A percentile compares a stretch with the other conserved stretches of the same genome.
These are phyloP conservation scores for Fusarium nygamai DNA, from an alignment of 2,329 filamentous ascomycete genomes.

Conservation along the genomic window DNA sequence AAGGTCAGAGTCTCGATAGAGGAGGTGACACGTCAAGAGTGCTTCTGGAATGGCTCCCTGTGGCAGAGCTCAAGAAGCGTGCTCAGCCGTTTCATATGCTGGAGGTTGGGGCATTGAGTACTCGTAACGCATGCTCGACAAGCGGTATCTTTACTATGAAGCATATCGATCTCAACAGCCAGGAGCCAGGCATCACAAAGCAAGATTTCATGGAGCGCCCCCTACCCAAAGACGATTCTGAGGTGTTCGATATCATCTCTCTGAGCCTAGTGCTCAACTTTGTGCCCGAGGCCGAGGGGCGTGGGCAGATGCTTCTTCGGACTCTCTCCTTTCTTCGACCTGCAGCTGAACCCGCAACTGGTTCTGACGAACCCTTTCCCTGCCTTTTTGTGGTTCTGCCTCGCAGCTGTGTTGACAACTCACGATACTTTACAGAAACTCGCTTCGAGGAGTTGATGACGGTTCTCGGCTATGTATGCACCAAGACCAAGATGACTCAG, in stretches of 20 bases:
- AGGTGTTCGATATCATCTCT: constrained; percentile 88
- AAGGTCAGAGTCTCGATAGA: constrained; percentile 71
- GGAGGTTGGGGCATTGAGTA: constrained; percentile 89
- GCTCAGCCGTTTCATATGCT: constrained; percentile 69
- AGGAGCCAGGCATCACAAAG: constrained; percentile 80
- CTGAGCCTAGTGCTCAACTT: constrained; percentile 95
- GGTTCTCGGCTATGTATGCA: constrained; percentile 75
- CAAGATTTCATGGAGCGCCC: constrained; percentile 96
- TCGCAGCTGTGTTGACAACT: constrained; percentile 87
- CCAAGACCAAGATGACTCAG: constrained; percentile 76
- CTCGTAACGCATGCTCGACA: constrained; percentile 82
- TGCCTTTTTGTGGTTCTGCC: constrained; percentile 90
- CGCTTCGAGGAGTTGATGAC: constrained; percentile 78
- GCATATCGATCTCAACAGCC: constrained; percentile 91
- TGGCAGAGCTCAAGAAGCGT: constrained; percentile 41
- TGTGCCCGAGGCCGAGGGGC: constrained; percentile 77
- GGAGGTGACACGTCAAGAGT: constrained; percentile 74
- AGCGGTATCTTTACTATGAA: constrained; percentile 76
- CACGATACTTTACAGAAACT: constrained; percentile 82
- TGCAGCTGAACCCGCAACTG: constrained; percentile 13
- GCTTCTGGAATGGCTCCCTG: constrained; percentile 69
- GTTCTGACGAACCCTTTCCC: constrained; percentile 60
- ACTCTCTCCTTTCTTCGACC: constrained; percentile 74
- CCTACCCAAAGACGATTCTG: constrained; percentile 67
- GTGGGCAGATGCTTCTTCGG: constrained; percentile 87